Base-by-base conservation (phyloP, 495 filamentous ascomycete species). In the Xylaria sp. region DNA sequence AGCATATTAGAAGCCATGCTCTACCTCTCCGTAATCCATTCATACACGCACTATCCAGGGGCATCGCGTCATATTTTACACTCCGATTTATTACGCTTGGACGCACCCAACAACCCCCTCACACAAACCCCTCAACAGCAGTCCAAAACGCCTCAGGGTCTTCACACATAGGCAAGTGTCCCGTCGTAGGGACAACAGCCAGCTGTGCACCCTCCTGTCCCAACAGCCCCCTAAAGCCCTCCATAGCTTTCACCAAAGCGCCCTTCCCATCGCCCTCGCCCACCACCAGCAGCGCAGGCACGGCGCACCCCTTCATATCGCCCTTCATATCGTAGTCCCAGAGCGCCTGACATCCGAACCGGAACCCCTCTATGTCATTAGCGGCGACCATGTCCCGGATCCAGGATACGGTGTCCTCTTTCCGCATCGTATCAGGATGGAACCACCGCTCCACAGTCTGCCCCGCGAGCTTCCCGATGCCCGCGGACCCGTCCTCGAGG, bases 101-200 rank as follows among this genome's bases (percentile, higher is more conserved):
- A 37, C 14, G n/a, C 7, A 2, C 9, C 9, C 40, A 50, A 9
- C 46, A 5, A 21, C 17, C 21, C 46, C 17, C 50, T 77, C 72
- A 85, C 46, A 93, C 73, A 67, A 89, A 91, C 37, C 74, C 82
- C 58, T 83, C 81, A 7, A 93, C 85, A 44, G 87, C 86, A 53
- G 85, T 83, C 71, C 89, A 89, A 78, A 93, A 92, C 15, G 85
- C 87, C 70, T 80, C 79, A 11, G 91, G 90, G 70, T 90, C 87
- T 83, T 96, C 92, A 44, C 88, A 89, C 93, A 96, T 96, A 5
- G 93, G 93, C 80, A 96, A 78, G 82, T 96, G 93, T 0, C 93
- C 93, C 0, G 92, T 90, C 31, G 82, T 79, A 2, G 90, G 86
- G 62, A 95, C 86, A 62, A 90, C 77, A 76, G 82, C 86, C 68